Conservation (phyloP, 2,329 filamentous ascomycete species). For the Cladobotryum mycophilum region DNA sequence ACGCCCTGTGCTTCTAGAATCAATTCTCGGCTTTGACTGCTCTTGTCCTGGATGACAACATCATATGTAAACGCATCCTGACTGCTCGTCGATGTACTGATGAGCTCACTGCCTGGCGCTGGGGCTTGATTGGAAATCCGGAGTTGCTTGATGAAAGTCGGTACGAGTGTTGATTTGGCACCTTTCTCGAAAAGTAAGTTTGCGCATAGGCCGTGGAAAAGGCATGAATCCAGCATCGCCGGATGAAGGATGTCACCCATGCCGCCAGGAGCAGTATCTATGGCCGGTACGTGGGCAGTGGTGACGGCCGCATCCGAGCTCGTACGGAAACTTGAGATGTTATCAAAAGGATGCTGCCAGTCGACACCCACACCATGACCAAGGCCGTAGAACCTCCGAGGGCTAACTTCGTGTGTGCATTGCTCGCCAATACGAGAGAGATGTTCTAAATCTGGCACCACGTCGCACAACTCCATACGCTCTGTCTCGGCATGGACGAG, state of each 20-base stretch:
- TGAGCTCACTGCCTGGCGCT: conserved; percentile 1
- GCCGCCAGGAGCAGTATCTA: not conserved
- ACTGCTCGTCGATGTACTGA: not conserved
- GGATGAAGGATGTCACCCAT: conserved; percentile 6
- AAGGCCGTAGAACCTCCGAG: conserved; percentile 12
- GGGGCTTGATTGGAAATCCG: not conserved
- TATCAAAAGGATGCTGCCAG: conserved; percentile 14
- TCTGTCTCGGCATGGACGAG: conserved; percentile 14
- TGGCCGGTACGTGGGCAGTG: not conserved
- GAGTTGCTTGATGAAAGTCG: conserved; percentile 12
- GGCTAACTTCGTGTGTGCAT: conserved; percentile 4
- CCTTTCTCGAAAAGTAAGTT: conserved; percentile 7
- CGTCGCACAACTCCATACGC: not conserved
- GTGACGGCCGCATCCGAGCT: conserved; percentile 6
- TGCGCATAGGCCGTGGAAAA: conserved; percentile 2
- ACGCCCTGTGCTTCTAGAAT: no score
- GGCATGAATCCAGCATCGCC: not conserved
- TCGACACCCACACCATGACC: conserved; percentile 11
- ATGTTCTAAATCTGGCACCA: not conserved
- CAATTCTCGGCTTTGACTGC: no score
- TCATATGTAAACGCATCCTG: not conserved
- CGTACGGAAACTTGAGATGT: conserved; percentile 10
- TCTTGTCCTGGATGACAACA: not conserved
- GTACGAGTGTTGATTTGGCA: conserved; percentile 8
- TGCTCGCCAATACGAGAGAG: not conserved